These are phyloP conservation scores for Pezizomycotina sp. DNA, from an alignment of 2,329 filamentous ascomycete genomes.

Conservation along the genomic window DNA sequence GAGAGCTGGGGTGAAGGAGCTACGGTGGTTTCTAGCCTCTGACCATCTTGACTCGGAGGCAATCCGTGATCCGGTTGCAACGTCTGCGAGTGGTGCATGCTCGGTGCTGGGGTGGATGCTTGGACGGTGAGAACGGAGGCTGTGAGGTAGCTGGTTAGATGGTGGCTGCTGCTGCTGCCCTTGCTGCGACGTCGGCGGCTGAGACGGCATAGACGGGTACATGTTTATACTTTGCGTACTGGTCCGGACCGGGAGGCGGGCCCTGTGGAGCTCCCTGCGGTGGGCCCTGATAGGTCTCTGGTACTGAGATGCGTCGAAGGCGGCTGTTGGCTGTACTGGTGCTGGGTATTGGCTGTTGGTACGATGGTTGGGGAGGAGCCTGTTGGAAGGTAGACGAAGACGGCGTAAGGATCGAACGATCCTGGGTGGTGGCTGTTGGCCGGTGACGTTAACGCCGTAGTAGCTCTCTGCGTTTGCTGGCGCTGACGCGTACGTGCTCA, in stretches of 20 bases:
- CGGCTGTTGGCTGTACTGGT: conserved; percentile 34
- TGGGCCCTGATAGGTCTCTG: conserved; percentile 28
- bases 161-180: conserved; percentile 18
- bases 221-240: conserved; percentile 27
- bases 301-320: conserved; percentile 23
- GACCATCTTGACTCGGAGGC: conserved; percentile 25
- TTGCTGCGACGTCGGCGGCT: conserved; percentile 30
- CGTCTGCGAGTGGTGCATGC: conserved; percentile 14
- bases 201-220: conserved; percentile 28
- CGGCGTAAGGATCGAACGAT: conserved; percentile 28
- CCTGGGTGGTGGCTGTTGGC: conserved; percentile 31
- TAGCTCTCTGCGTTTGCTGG: conserved; percentile 54
- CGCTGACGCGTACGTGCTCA: conserved; percentile 53
- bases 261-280: conserved; percentile 20
- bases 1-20: conserved; percentile 20
- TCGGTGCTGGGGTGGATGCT: conserved; percentile 16
- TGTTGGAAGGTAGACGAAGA: conserved; percentile 29
- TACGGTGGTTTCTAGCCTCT: conserved; percentile 21
- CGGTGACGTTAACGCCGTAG: conserved; percentile 42
- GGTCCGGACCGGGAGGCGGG: conserved; percentile 19
- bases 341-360: conserved; percentile 36
- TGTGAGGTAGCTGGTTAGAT: conserved; percentile 1
- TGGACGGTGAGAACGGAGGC: conserved; percentile 6
- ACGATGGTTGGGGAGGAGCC: no score
- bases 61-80: conserved; percentile 23